Percentiles rank a stretch among this genome's conserved stretches.
Evolutionary conservation across 129 eudicot species (phyloP).

Genomic region (Gnaphalium uliginosum): DNA sequence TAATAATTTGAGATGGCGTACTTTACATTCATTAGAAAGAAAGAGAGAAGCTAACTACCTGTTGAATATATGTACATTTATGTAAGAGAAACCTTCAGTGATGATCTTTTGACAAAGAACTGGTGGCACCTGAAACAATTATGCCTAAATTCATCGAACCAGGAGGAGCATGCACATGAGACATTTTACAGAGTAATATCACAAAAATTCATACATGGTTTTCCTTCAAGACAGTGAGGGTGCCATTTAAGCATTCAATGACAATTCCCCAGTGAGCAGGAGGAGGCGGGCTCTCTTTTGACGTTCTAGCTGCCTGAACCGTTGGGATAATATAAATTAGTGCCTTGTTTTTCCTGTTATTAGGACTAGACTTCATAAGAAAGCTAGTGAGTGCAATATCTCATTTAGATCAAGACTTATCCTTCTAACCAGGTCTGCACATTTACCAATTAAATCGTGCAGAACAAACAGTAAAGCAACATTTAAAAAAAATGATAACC

Average conservation of each 20-base stretch:
- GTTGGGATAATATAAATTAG: slow-evolving; percentile 37
- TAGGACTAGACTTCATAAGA: slow-evolving; percentile 29
- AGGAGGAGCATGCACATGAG: slow-evolving; percentile 10
- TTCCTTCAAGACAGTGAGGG: slow-evolving; percentile 54
- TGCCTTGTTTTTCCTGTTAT: slow-evolving; percentile 33
- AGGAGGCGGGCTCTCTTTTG: slow-evolving; percentile 42
- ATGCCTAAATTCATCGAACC: slow-evolving; percentile 25
- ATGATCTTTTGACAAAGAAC: slow-evolving; percentile 64
- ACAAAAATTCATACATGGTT: slow-evolving; percentile 48
- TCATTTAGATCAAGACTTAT: slow-evolving; percentile 10
- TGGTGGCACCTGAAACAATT: slow-evolving; percentile 65
- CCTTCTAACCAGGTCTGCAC: slow-evolving; percentile 11
- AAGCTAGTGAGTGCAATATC: slow-evolving; percentile 25
- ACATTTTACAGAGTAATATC: background rate
- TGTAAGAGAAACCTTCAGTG: slow-evolving; percentile 61
- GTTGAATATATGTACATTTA: slow-evolving; percentile 75
- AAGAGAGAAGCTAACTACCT: slow-evolving; percentile 44
- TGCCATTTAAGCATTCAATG: slow-evolving; percentile 49
- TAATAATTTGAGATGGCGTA: background rate
- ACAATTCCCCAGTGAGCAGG: slow-evolving; percentile 61
- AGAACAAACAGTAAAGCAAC: background rate
- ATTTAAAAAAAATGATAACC: background rate
- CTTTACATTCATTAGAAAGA: background rate
- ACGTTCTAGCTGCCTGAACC: slow-evolving; percentile 51
- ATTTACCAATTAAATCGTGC: slow-evolving; percentile 1